These are phyloP conservation scores for Linnemannia zychae DNA, from an alignment of 192 early-diverging fungal genomes.

Conservation along the genomic window DNA sequence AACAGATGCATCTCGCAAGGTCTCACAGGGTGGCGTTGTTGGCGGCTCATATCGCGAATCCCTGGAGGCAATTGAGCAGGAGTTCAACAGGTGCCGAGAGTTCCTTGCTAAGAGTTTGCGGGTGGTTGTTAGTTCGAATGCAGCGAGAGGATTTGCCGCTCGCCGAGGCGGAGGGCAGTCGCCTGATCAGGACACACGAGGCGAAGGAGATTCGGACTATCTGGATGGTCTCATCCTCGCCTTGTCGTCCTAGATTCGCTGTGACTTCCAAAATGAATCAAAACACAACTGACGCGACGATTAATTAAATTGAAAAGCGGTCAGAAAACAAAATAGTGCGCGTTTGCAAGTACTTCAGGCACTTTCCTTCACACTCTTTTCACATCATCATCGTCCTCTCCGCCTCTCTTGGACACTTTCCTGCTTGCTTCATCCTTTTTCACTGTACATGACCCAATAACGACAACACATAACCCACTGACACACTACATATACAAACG, in stretches of 20 bases:
- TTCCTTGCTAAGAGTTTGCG: constrained; percentile 46
- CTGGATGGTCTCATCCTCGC: constrained; percentile 44
- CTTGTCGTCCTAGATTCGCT: constrained; percentile 16
- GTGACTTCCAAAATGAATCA: constrained; percentile 12
- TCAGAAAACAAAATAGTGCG: background rate
- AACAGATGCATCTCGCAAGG: background rate
- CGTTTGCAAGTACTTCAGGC: background rate
- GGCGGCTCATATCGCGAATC: constrained; percentile 17
- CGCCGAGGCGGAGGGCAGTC: background rate
- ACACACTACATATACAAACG: background rate
- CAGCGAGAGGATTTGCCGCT: constrained; percentile 33
- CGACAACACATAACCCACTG: background rate
- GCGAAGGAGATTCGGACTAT: constrained; percentile 48
- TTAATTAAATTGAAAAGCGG: constrained; percentile 3
- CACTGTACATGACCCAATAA: background rate
- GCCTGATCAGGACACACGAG: background rate
- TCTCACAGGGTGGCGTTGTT: background rate
- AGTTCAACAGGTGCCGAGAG: constrained; percentile 36
- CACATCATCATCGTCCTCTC: background rate
- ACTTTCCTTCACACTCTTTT: background rate
- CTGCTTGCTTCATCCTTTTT: background rate
- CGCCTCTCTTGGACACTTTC: background rate
- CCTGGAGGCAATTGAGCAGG: constrained; percentile 38
- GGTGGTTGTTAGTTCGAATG: constrained; percentile 41
- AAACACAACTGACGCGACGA: background rate